Evolutionary conservation across 805 yeast genomes (phyloP), one percentile per base, ranked within the genome.

Genomic region (Metschnikowia sp.): DNA sequence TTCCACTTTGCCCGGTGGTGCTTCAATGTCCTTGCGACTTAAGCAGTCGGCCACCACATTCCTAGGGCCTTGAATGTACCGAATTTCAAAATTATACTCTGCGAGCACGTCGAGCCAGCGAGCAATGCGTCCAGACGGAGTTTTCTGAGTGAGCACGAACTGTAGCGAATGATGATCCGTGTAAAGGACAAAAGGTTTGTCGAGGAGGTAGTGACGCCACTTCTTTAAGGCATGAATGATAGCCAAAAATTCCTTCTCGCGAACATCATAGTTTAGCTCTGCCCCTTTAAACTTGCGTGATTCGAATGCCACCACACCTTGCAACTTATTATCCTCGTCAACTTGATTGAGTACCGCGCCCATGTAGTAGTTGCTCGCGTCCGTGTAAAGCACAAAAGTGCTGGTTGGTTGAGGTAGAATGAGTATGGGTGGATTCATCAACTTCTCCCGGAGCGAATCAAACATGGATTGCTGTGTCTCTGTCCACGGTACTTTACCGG

Each of bases 261-360:
- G 19, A 10, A 28, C 31, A 13, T 19, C 28, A n/a, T 39, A 30
- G 6, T 30, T 29, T 10, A 29, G 18, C 29, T 39, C 28, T n/a
- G 34, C 42, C 7, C 31, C 31, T 6, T 13, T 8, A 15, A 30
- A 30, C 15, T 39, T 39, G 13, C 18, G n/a, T 8, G 42, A 39
- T 28, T 39, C 35, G 19, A 30, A 39, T 11, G 42, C 42, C 10
- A 35, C 37, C 10, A 35, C 37, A 12, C 35, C 40, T 29, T n/a
- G 22, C 8, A 39, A 22, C 22, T 42, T 42, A 11, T 42, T 31
- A 9, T 42, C 18, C 10, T 9, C 13, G 8, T 36, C 45, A 4
- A 42, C 35, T 12, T 36, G 40, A 36, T 28, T 10, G 8, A 41
- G 39, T 4, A 40, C 44, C 7, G 44, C 44, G 8, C 44, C 44